Evolutionary conservation across 2,329 filamentous ascomycete genomes (phyloP).

Genomic region (Verticillium albo-atrum): DNA sequence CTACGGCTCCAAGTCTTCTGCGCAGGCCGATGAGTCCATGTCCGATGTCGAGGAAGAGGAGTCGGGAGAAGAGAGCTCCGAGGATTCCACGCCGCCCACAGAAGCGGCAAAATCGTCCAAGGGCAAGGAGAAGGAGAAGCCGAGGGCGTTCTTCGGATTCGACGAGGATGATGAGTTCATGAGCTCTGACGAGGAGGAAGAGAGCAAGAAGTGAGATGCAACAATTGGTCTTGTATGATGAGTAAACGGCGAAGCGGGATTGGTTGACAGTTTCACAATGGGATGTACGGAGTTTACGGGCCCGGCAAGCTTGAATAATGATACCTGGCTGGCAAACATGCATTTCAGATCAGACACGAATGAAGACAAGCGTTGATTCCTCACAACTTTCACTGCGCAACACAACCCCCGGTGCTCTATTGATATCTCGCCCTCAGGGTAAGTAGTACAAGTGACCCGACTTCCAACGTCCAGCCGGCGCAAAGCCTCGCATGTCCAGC

Average conservation of each 20-base stretch:
- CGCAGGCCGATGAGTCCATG: conserved; percentile 25
- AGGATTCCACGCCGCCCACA: conserved; percentile 45
- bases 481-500: conserved; percentile 8
- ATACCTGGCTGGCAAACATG: background rate
- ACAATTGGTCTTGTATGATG: background rate
- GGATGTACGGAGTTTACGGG: background rate
- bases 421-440: conserved; percentile 15
- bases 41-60: conserved; percentile 29
- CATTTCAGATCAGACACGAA: background rate
- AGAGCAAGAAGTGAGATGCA: conserved; percentile 17
- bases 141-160: conserved; percentile 65
- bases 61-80: conserved; percentile 35
- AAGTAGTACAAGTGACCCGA: conserved; percentile 30
- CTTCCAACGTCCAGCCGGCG: conserved; percentile 8
- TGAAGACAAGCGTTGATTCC: background rate
- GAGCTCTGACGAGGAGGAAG: conserved; percentile 61
- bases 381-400: background rate
- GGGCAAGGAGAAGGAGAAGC: conserved; percentile 33
- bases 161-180: conserved; percentile 75
- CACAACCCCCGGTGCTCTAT: conserved; percentile 7
- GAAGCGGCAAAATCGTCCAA: conserved; percentile 33
- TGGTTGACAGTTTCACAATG: background rate
- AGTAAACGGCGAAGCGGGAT: background rate
- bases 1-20: conserved; percentile 39
- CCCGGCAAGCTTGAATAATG: background rate